phyloP scores from a whole-genome alignment of 257 asterid species.

The Datura wrightii region DNA sequence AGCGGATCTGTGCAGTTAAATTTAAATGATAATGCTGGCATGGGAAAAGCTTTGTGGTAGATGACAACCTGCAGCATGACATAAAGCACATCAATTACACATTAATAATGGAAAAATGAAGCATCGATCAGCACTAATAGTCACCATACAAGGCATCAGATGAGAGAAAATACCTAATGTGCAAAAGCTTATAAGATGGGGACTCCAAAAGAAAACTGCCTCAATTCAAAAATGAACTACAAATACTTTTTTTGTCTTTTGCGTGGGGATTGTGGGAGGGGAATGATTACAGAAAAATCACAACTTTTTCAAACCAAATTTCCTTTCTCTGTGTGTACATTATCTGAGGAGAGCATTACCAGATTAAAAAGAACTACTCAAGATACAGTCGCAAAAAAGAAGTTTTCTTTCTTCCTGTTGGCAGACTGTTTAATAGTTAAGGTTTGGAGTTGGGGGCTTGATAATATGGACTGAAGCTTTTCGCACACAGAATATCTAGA shows the following conservation, averaged over 20 bases:
- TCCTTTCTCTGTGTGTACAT: not conserved
- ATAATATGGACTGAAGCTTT: not conserved
- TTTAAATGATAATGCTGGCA: constrained; percentile 82
- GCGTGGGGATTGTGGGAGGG: not conserved
- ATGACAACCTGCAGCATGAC: constrained; percentile 64
- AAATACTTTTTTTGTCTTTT: not conserved
- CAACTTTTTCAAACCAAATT: not conserved
- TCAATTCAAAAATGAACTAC: not conserved
- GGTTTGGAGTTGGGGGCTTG: not conserved
- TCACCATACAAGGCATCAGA: not conserved
- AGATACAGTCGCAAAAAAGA: not conserved
- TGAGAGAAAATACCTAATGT: not conserved
- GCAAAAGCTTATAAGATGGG: not conserved
- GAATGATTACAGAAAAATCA: not conserved
- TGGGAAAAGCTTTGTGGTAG: constrained; percentile 88
- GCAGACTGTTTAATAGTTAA: not conserved
- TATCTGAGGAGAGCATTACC: not conserved
- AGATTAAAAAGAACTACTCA: not conserved
- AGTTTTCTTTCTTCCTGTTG: not conserved
- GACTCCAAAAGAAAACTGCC: constrained; percentile 6
- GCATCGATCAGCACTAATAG: not conserved
- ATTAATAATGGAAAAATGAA: constrained; percentile 1
- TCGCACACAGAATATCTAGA: not conserved
- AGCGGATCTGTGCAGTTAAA: constrained; percentile 71
- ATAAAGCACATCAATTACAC: constrained; percentile 1